Base-by-base conservation (phyloP, 2,329 filamentous ascomycete genomes). In the Aureobasidium sp. region DNA sequence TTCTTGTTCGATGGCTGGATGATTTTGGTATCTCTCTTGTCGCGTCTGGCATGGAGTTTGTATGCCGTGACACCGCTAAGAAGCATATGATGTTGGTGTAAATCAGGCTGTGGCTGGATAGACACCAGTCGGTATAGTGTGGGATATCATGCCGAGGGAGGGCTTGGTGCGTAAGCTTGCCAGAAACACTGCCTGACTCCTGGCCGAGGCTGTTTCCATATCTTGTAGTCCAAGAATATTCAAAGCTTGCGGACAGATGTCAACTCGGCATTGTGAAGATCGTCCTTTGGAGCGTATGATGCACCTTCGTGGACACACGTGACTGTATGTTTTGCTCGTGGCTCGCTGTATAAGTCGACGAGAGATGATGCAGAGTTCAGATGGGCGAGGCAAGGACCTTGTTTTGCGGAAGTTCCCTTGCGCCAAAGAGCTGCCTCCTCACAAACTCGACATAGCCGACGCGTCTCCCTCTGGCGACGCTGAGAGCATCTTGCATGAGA, bases 401-500 rank as follows among this genome's bases (percentile, higher is more conserved):
- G 15, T 44, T n/a, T 15, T 61, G 34, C 3, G 36, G 17, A 5
- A 41, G 39, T 17, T 63, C 48, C 27, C 62, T 57, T 9, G 36
- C 27, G 8, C 69, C 70, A 37, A 71, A 58, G 4, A 68, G 61
- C 25, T 65, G 57, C 66, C 62, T 68, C 66, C 67, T 75, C 9
- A 73, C 45, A 68, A 85, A 89, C 63, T 90, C 86, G 64, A 95
- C 77, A 72, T 95, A 96, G 22, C 85, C 84, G 37, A 92, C 84
- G 61, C 81, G 84, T 69, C 89, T 86, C 61, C 90, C 91, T 72
- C 85, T 87, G 58, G 84, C 76, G 64, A 87, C 79, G 59, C 85
- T 85, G 37, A 94, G 73, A 12, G 81, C 76, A 76, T 97, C 93
- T 75, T 97, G 92, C 63, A 88, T 73, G 41, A 93, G 78, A 27